Percentiles rank a stretch among this genome's conserved stretches.
phyloP scores from a whole-genome alignment of 345 rosid species.

The Isatis tinctoria region DNA sequence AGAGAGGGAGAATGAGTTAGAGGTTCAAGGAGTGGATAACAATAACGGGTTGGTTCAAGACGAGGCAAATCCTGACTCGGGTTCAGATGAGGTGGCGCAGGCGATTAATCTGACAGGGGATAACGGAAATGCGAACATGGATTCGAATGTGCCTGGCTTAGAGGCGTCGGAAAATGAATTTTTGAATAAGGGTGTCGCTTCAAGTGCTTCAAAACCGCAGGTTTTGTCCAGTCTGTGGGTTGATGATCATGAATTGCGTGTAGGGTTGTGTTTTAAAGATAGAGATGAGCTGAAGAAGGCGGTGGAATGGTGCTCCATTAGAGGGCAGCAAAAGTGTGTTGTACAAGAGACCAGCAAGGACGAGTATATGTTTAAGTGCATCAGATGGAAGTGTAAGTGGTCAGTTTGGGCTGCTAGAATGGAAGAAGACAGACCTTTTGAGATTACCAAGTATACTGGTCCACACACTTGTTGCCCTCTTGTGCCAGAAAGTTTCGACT shows the following conservation, averaged over 20 bases:
- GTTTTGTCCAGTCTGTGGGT: slow-evolving; percentile 5
- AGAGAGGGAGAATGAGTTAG: background rate
- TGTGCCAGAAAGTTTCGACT: background rate
- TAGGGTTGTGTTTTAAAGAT: slow-evolving; percentile 1
- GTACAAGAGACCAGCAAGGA: background rate
- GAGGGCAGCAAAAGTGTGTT: background rate
- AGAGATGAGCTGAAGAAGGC: slow-evolving; percentile 10
- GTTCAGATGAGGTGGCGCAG: too few relatives aligned
- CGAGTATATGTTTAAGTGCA: background rate
- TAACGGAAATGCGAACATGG: too few relatives aligned
- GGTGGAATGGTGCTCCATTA: slow-evolving; percentile 10
- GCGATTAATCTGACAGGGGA: background rate
- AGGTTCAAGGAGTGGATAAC: background rate
- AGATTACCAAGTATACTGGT: background rate
- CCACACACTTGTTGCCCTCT: background rate
- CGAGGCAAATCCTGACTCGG: background rate
- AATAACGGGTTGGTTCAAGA: too few relatives aligned
- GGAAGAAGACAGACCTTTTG: background rate
- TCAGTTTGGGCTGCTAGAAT: background rate
- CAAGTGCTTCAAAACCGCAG: background rate
- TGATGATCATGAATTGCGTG: background rate
- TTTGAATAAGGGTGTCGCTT: too few relatives aligned
- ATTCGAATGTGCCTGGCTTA: too few relatives aligned
- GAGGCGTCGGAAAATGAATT: too few relatives aligned
- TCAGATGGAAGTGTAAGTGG: slow-evolving; percentile 21